Evolutionary conservation across 257 asterid genomes (phyloP).

Genomic region (Solanum sitiens): DNA sequence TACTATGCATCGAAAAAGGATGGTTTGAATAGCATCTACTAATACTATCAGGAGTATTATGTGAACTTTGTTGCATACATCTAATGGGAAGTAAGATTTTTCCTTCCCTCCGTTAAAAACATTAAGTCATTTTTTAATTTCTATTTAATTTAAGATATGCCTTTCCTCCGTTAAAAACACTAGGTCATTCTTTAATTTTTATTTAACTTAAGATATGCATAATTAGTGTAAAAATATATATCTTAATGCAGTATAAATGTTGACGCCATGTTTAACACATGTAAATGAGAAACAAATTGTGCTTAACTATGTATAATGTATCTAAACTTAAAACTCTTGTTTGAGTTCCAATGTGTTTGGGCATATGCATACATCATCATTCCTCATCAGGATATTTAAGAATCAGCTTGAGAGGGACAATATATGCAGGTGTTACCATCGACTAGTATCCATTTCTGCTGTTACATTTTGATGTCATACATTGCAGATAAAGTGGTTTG

Average conservation of each 20-base stretch:
- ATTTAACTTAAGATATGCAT: neutral
- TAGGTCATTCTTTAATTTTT: neutral
- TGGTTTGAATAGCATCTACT: neutral
- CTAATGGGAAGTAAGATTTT: neutral
- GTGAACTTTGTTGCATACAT: neutral
- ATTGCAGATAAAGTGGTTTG: neutral
- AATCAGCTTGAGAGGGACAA: neutral
- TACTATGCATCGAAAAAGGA: neutral
- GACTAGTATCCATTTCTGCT: slow-evolving; percentile 2
- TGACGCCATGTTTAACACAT: no score
- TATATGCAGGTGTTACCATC: slow-evolving; percentile 3
- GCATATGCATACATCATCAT: neutral
- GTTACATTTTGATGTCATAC: slow-evolving; percentile 5
- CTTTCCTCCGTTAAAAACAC: neutral
- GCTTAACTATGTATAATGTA: neutral
- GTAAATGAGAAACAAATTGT: neutral
- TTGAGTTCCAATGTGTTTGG: neutral
- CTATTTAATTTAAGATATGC: neutral
- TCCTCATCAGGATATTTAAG: neutral
- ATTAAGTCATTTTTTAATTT: neutral
- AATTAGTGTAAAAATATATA: neutral
- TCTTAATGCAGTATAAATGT: no score
- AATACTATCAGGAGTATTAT: neutral
- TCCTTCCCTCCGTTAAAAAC: neutral
- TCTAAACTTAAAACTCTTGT: neutral